Conservation (phyloP, 129 eudicot species). For the Centella asiatica region DNA sequence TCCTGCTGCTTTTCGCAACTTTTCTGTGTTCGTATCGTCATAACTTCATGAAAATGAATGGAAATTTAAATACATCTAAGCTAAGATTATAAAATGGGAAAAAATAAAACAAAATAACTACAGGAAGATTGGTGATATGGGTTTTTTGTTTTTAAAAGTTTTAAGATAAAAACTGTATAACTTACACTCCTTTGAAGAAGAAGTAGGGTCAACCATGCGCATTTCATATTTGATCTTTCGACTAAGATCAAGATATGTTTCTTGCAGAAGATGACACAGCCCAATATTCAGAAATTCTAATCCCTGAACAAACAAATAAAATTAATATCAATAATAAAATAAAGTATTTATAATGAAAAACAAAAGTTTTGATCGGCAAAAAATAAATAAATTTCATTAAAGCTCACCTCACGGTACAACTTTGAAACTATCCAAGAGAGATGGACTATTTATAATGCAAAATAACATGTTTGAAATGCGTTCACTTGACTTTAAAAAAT, state of each 20-base stretch:
- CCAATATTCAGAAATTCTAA: constrained; percentile 37
- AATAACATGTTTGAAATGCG: too few species aligned
- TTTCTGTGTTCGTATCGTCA: constrained; percentile 78
- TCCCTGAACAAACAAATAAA: constrained; percentile 27
- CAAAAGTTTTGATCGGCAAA: too few species aligned
- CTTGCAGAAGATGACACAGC: constrained; percentile 56
- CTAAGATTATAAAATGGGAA: not conserved
- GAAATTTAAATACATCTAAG: too few species aligned
- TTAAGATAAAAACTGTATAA: not conserved
- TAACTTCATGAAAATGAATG: constrained; percentile 28
- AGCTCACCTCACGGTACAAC: too few species aligned
- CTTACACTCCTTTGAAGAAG: constrained; percentile 83
- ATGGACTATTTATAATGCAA: too few species aligned
- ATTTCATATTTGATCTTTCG: constrained; percentile 58
- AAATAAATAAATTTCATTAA: too few species aligned
- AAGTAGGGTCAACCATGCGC: constrained; percentile 71
- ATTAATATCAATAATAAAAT: not conserved
- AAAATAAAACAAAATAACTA: not conserved
- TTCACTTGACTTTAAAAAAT: too few species aligned
- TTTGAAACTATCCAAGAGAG: too few species aligned
- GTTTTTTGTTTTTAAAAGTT: too few species aligned
- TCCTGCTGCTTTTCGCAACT: constrained; percentile 44
- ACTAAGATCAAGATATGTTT: constrained; percentile 28
- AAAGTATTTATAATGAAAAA: too few species aligned
- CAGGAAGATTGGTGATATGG: too few species aligned